A percentile compares a stretch with the other conserved stretches of the same genome.
Conservation (phyloP, 2,329 filamentous ascomycete genomes). For the Pseudogymnoascus sp. region DNA sequence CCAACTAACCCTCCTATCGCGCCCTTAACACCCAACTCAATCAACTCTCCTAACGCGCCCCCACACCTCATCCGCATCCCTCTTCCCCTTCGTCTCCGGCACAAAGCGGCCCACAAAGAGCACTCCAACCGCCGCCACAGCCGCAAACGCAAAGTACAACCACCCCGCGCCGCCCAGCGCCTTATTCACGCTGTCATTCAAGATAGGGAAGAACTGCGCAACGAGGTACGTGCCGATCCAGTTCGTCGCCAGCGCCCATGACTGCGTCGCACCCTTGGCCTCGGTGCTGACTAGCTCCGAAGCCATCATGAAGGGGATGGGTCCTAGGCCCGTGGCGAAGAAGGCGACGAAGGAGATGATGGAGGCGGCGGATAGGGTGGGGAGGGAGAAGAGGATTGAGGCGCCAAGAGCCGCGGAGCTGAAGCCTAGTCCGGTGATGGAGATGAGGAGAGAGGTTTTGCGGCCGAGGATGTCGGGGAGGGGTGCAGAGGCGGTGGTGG, state of each 20-base stretch:
- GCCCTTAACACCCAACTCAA: neutral
- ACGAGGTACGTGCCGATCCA: conserved; percentile 88
- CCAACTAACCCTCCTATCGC: neutral
- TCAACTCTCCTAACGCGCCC: conserved; percentile 44
- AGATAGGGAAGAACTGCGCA: conserved; percentile 86
- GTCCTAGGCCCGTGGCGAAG: conserved; percentile 85
- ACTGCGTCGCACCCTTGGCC: conserved; percentile 85
- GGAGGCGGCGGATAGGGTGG: conserved; percentile 69
- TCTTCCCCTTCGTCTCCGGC: conserved; percentile 83
- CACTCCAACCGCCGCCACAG: conserved; percentile 58
- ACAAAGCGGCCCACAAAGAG: conserved; percentile 66
- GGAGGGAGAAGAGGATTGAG: conserved; percentile 65
- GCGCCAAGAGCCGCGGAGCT: conserved; percentile 71
- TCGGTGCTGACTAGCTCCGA: conserved; percentile 86
- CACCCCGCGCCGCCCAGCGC: conserved; percentile 62
- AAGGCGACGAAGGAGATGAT: conserved; percentile 81
- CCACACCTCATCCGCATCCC: conserved; percentile 85
- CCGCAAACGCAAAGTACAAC: conserved; percentile 89
- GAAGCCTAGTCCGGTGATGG: conserved; percentile 74
- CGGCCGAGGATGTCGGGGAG: conserved; percentile 82
- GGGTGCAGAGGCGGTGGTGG: conserved; percentile 73
- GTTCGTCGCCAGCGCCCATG: conserved; percentile 77
- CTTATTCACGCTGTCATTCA: conserved; percentile 65
- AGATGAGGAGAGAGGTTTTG: conserved; percentile 74
- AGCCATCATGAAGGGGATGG: conserved; percentile 88